Percentiles rank a stretch among this genome's conserved stretches.
Evolutionary conservation across 495 filamentous ascomycete species (phyloP).

Genomic region (Hypoxylon rickii): DNA sequence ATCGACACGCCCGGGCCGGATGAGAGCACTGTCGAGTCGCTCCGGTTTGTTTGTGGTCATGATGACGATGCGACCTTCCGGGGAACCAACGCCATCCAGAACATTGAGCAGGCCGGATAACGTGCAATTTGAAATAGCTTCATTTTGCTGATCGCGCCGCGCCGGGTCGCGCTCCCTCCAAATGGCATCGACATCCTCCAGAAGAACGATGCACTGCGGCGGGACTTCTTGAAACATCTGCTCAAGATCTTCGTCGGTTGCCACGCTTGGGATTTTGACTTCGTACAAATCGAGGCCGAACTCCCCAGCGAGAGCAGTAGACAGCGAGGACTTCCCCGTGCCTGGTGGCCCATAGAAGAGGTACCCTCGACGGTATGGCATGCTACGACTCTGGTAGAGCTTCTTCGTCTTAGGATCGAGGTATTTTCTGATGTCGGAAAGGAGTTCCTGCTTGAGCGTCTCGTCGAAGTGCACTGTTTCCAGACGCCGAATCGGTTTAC

Average conservation of each 20-base stretch:
- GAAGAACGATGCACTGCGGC: constrained; percentile 65
- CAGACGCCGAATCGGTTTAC: constrained; percentile 50
- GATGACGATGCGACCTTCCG: constrained; percentile 79
- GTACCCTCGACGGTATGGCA: constrained; percentile 86
- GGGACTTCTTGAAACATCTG: constrained; percentile 69
- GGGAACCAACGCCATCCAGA: constrained; percentile 80
- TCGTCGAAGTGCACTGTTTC: constrained; percentile 82
- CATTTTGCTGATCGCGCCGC: too few relatives aligned
- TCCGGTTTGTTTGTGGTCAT: constrained; percentile 86
- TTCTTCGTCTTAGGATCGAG: constrained; percentile 69
- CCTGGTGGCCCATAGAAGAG: constrained; percentile 78
- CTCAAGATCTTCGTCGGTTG: constrained; percentile 73
- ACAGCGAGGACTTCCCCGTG: constrained; percentile 64
- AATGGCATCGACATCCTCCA: too few relatives aligned
- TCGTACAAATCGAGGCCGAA: constrained; percentile 73
- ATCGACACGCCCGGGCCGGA: constrained; percentile 77
- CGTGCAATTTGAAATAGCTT: too few relatives aligned
- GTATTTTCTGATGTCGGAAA: constrained; percentile 78
- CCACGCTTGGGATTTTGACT: constrained; percentile 62
- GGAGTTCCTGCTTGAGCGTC: constrained; percentile 69
- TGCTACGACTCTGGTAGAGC: constrained; percentile 71
- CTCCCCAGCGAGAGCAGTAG: constrained; percentile 69
- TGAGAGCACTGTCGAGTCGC: constrained; percentile 72
- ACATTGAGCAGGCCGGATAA: constrained; percentile 81
- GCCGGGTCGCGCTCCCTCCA: too few relatives aligned